Base-by-base conservation (phyloP, 2,329 filamentous ascomycete genomes). In the Metarhizium brunneum region DNA sequence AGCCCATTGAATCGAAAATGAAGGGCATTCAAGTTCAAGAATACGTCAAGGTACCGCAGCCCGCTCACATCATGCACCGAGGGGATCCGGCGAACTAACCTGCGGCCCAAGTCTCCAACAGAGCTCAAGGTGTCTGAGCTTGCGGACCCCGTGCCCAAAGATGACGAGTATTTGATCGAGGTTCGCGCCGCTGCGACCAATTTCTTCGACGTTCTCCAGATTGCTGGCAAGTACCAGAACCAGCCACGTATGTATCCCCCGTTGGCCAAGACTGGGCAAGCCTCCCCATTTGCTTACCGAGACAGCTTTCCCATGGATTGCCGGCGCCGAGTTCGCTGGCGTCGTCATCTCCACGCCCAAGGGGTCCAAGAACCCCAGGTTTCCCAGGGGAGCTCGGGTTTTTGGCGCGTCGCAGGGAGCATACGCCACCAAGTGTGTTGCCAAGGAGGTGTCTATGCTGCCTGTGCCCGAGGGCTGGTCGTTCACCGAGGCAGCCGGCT, bases 141-240 rank as follows among this genome's bases (percentile, higher is more conserved):
- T 14, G 84, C 90, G 18, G 88, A 91, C 54, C 92, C 90, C 1
- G 73, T 75, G 1, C 89, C 91, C 1, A 77, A 79, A 8, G 72
- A 83, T 36, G 76, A 88, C 66, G 84, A 96, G 73, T 97, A 96
- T 69, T 79, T 95, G 60, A 88, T 97, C 68, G 82, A 85, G 66
- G 88, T 97, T 65, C 88, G 90, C 71, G 90, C 92, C 50, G 82
- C 88, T 0, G 92, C 90, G 20, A 89, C 90, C 65, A 97, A 97
- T 75, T 97, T 97, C 81, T 97, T 96, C 76, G 92, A 97, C 70
- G 87, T 96, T 56, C 83, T 97, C 54, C 92, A 97, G 68, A 90
- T 96, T 66, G 87, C 90, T 66, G 92, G 92, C 56, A 95, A 95
- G 81, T 97, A 97, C 73, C 92, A 97, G 68, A 81, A 90, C 68